Percentiles rank a stretch among this genome's conserved stretches.
Evolutionary conservation across 139 green algal species (phyloP).

Genomic region (Volvox africanus): DNA sequence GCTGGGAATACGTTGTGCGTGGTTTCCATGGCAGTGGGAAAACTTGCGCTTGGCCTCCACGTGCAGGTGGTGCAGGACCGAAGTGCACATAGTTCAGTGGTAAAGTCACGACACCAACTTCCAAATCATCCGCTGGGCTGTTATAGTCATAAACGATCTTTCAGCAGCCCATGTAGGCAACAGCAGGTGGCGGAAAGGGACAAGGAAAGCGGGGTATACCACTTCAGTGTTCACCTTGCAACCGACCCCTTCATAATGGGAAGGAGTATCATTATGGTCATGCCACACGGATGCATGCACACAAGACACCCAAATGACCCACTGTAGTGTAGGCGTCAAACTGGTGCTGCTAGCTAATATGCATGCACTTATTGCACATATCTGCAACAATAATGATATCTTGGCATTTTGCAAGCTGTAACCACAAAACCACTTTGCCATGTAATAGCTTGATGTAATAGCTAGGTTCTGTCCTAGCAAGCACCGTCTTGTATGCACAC

Average conservation of each 20-base stretch:
- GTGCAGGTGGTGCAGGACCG: neutral
- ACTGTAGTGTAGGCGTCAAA: neutral
- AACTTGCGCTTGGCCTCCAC: neutral
- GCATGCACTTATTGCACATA: neutral
- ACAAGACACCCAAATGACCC: neutral
- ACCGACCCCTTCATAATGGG: too few species aligned
- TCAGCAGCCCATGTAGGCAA: too few species aligned
- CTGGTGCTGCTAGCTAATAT: neutral
- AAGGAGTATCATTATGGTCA: neutral
- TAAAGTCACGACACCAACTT: neutral
- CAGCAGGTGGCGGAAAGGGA: too few species aligned
- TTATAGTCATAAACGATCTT: conserved; percentile 37
- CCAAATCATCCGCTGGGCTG: neutral
- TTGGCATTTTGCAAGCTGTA: too few species aligned
- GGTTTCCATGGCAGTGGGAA: conserved; percentile 22
- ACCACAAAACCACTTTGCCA: too few species aligned
- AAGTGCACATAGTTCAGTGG: conserved; percentile 38
- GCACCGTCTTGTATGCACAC: too few species aligned
- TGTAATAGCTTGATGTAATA: too few species aligned
- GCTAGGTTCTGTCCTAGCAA: too few species aligned
- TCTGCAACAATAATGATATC: too few species aligned
- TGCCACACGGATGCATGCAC: neutral
- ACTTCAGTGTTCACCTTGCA: too few species aligned
- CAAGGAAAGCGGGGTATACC: too few species aligned
- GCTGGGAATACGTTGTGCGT: neutral